Conservation (phyloP, 2,329 filamentous ascomycete genomes). For the Talaromyces atroroseus region DNA sequence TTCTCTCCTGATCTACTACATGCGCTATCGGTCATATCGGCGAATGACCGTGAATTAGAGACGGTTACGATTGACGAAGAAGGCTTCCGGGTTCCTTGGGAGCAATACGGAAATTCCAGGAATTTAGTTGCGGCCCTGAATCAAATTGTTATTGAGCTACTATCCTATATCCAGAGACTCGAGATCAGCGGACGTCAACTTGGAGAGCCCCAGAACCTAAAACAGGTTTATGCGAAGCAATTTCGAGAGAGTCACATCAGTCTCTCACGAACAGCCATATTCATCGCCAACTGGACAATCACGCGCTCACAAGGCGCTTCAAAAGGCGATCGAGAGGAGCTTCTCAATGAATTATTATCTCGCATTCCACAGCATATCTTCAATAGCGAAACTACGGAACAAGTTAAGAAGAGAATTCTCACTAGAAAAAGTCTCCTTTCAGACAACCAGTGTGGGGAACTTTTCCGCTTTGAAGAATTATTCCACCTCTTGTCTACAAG, state of each 20-base stretch:
- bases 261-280: conserved; percentile 35
- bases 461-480: conserved; percentile 29
- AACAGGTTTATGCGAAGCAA: conserved; percentile 36
- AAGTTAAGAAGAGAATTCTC: conserved; percentile 25
- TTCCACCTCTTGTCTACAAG: conserved; percentile 24
- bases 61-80: conserved; percentile 27
- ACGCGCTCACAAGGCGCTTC: conserved; percentile 26
- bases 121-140: conserved; percentile 35
- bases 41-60: conserved; percentile 38
- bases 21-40: conserved; percentile 36
- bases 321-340: conserved; percentile 21
- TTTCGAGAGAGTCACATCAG: conserved; percentile 39
- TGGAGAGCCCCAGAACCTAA: conserved; percentile 31
- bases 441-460: conserved; percentile 27
- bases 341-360: conserved; percentile 27
- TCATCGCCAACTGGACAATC: conserved; percentile 37
- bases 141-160: conserved; percentile 38
- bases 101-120: conserved; percentile 31
- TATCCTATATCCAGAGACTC: conserved; percentile 34
- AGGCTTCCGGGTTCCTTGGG: conserved; percentile 24
- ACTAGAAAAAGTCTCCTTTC: conserved; percentile 28
- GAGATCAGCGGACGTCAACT: conserved; percentile 23
- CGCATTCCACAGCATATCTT: conserved; percentile 27
- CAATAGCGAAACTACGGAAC: conserved; percentile 16
- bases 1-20: conserved; percentile 41